These are phyloP conservation scores for Ustilago hordei DNA, from an alignment of 1,284 basidiomycete species.

Conservation along the genomic window DNA sequence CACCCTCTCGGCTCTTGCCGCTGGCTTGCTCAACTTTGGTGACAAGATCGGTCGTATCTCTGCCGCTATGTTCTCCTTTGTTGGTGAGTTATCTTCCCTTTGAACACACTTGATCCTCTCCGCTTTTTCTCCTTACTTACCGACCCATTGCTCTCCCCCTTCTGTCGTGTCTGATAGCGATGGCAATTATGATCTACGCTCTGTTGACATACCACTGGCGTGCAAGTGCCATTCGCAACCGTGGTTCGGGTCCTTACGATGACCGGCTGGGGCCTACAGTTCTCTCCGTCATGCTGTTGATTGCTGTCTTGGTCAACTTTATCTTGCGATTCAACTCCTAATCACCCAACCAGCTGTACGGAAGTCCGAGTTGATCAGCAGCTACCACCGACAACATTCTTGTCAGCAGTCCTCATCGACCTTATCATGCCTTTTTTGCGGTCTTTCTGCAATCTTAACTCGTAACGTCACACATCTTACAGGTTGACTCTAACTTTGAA, in stretches of 20 bases:
- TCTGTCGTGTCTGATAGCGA: constrained; percentile 74
- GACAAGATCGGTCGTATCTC: constrained; percentile 83
- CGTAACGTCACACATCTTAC: not conserved
- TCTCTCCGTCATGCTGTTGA: constrained; percentile 67
- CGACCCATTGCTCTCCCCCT: not conserved
- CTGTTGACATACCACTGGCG: constrained; percentile 96
- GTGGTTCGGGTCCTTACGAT: constrained; percentile 94
- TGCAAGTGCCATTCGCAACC: constrained; percentile 88
- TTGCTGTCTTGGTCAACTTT: constrained; percentile 69
- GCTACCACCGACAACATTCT: not conserved
- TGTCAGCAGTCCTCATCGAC: not conserved
- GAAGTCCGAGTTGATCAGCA: not conserved
- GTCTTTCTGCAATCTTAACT: not conserved
- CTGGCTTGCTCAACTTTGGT: constrained; percentile 69
- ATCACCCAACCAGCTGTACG: not conserved
- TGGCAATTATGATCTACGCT: constrained; percentile 96
- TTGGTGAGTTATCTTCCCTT: constrained; percentile 75
- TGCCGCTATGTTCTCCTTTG: constrained; percentile 89
- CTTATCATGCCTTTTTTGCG: not conserved
- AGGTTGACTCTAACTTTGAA: not conserved
- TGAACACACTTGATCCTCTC: not conserved
- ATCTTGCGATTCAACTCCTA: constrained; percentile 65
- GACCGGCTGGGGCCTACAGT: constrained; percentile 78
- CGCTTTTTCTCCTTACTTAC: not conserved
- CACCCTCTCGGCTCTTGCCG: constrained; percentile 68